Percentiles rank a stretch among this genome's conserved stretches.
Conservation (phyloP, 2,329 filamentous ascomycete genomes). For the Aciculosporium take region DNA sequence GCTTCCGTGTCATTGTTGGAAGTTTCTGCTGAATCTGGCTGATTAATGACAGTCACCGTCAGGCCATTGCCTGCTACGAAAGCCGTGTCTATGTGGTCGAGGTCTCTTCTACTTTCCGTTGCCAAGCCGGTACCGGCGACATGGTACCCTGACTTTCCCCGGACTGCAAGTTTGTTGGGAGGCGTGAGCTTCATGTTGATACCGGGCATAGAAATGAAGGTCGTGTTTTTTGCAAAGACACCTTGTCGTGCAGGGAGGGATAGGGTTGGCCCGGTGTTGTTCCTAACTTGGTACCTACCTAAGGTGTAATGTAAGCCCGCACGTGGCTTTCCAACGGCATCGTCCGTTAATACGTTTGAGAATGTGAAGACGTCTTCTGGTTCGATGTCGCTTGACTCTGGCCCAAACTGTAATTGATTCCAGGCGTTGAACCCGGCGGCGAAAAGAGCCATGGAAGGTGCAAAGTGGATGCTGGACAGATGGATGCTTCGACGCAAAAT, state of each 20-base stretch:
- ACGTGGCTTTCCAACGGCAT: slow-evolving; percentile 20
- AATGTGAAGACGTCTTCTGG: slow-evolving; percentile 33
- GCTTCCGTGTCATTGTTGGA: background rate
- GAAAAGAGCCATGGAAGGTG: slow-evolving; percentile 31
- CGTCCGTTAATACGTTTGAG: slow-evolving; percentile 23
- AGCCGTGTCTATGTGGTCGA: background rate
- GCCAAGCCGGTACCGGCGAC: slow-evolving; percentile 3
- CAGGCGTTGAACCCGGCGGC: slow-evolving; percentile 45
- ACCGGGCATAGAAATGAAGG: background rate
- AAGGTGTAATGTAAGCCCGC: slow-evolving; percentile 30
- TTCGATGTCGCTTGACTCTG: slow-evolving; percentile 14
- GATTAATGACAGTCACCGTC: background rate
- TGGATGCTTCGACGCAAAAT: no score
- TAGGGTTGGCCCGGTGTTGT: no score
- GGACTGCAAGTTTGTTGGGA: background rate
- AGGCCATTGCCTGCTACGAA: slow-evolving; percentile 3
- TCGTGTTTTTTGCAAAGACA: background rate
- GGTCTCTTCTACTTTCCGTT: background rate
- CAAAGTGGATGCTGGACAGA: background rate
- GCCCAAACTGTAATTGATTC: slow-evolving; percentile 34
- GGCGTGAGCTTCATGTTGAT: background rate
- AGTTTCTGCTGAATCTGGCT: background rate
- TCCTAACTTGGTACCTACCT: slow-evolving; percentile 28
- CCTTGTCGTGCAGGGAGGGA: no score
- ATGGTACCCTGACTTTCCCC: background rate